These are phyloP conservation scores for Phycomyces nitens DNA, from an alignment of 192 early-diverging fungal species.

Conservation along the genomic window DNA sequence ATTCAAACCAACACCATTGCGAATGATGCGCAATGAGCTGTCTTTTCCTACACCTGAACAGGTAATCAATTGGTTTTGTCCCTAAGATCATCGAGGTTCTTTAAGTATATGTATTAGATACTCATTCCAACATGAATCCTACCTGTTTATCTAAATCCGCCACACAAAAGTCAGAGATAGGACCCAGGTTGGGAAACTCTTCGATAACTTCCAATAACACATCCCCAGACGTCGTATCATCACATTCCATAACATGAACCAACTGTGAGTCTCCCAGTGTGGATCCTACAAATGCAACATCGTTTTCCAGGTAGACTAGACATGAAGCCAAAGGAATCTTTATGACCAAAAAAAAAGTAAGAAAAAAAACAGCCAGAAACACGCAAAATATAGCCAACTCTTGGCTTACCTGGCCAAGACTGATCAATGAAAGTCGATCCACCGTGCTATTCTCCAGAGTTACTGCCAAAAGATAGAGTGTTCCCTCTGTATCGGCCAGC, in stretches of 20 bases:
- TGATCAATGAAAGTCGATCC: slow-evolving; percentile 34
- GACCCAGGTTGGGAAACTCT: slow-evolving; percentile 74
- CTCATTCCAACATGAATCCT: slow-evolving; percentile 39
- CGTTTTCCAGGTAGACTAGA: slow-evolving; percentile 68
- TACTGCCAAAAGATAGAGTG: slow-evolving; percentile 58
- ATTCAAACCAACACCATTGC: slow-evolving; percentile 90
- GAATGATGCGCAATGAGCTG: slow-evolving; percentile 77
- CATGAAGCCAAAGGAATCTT: slow-evolving; percentile 57
- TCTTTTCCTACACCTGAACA: slow-evolving; percentile 75
- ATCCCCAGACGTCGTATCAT: slow-evolving; percentile 34
- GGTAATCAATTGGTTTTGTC: slow-evolving; percentile 74
- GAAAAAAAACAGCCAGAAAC: no score
- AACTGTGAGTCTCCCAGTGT: slow-evolving; percentile 86
- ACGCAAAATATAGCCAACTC: no score
- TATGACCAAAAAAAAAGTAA: no score
- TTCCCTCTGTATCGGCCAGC: slow-evolving; percentile 65
- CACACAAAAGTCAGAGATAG: slow-evolving; percentile 83
- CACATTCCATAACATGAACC: slow-evolving; percentile 43
- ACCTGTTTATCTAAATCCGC: slow-evolving; percentile 68
- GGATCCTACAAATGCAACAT: slow-evolving; percentile 81
- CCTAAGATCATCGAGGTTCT: not conserved
- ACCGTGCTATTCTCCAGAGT: slow-evolving; percentile 33
- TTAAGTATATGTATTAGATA: not conserved
- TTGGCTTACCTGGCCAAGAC: slow-evolving; percentile 48
- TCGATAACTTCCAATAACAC: slow-evolving; percentile 57